These are phyloP conservation scores for Ceratocystis eucalypticola DNA, from an alignment of 2,329 filamentous ascomycete genomes.

Conservation along the genomic window DNA sequence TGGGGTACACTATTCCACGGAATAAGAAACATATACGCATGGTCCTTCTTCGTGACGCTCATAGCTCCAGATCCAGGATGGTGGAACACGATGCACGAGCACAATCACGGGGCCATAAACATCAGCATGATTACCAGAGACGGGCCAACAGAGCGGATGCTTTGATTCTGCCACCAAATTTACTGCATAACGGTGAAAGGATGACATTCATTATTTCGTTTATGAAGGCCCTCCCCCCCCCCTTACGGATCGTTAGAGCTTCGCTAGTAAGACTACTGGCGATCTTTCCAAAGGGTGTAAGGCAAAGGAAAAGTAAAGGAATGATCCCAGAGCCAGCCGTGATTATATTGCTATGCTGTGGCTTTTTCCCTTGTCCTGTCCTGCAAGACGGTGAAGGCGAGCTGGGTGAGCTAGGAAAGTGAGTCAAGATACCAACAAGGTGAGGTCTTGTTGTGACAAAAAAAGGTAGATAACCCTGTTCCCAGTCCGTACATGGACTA, in stretches of 20 bases:
- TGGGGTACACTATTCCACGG: not conserved
- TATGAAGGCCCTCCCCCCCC: not conserved
- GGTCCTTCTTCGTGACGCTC: not conserved
- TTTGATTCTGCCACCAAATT: not conserved
- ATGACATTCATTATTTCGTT: not conserved
- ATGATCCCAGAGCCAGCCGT: not conserved
- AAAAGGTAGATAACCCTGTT: not conserved
- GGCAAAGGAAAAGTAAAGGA: not conserved
- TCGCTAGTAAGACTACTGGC: not conserved
- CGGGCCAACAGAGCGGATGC: not conserved
- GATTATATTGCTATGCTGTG: not conserved
- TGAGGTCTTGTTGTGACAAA: not conserved
- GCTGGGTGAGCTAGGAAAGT: not conserved
- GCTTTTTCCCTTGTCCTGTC: not conserved
- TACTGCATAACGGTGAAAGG: not conserved
- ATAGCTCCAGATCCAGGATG: not conserved
- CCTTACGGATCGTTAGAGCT: not conserved
- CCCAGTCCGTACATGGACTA: conserved; percentile 3
- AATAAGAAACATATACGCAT: conserved; percentile 8
- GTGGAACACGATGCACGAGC: not conserved
- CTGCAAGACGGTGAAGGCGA: not conserved
- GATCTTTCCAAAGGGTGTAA: not conserved
- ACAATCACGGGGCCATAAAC: not conserved
- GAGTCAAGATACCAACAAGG: not conserved
- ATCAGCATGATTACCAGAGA: not conserved